Evolutionary conservation across 2,329 filamentous ascomycete species (phyloP), one percentile per base, ranked within the genome.

Genomic region (Domatiomyces globalis): DNA sequence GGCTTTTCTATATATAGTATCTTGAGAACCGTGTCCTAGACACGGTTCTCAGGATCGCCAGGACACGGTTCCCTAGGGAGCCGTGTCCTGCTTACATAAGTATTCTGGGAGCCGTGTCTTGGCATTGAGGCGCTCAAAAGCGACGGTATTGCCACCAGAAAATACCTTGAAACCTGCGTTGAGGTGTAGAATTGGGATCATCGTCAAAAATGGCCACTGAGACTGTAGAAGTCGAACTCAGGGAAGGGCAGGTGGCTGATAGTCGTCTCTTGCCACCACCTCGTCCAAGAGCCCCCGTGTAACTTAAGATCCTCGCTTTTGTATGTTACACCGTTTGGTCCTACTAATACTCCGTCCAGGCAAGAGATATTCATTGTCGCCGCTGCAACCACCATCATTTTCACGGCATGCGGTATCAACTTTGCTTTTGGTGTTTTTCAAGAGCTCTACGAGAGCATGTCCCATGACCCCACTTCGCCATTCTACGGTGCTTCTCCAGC

Each of bases 401-500:
- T 67, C 45, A 67, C 63, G 33, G 61, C 59, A 46, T 67, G 66
- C 46, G 66, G 66, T 19, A 61, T 69, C 18, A 65, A 63, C 45
- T 70, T 70, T 49, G 62, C 65, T 8, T 70, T 68, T 43, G 67
- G 67, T 29, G 64, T 70, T 39, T 70, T 68, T 45, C 66, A 70
- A 59, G 66, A 63, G 5, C 59, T 69, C 0, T 69, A 69, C 39
- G 66, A 68, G 46, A 58, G 61, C 3, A 59, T 69, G 55, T 56
- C 64, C 4, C 53, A 58, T 4, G 9, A 58, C 2, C 54, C 59
- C 1, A 52, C 54, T n/a, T 63, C 59, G 0, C 68, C 68, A 0
- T 71, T 71, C 50, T 61, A 61, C 1, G 60, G 62, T 12, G 64
- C 65, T n/a, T 62, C 61, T 1, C 59, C 68, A 0, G 67, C 66